Base-by-base conservation (phyloP, 345 rosid species). In the Aquilaria sinensis region DNA sequence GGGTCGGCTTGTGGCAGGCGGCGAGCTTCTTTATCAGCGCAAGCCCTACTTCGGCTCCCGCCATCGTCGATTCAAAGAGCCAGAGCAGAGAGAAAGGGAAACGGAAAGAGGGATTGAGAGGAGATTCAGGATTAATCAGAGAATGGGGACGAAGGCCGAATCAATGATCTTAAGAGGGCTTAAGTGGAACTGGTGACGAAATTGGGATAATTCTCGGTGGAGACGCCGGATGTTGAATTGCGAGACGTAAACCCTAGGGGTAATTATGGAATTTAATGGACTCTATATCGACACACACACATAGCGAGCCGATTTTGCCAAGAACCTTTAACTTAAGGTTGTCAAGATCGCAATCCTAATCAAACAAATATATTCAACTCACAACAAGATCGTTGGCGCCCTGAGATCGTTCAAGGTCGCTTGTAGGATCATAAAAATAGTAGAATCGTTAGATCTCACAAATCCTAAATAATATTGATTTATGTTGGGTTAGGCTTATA, bases 21-120 rank as follows among this genome's bases (percentile, higher is more conserved):
- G 90, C 98, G 8, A 93, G 80, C 73, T 78, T 80, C 80, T 82
- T 88, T 64, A 90, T 80, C 74, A 94, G 82, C 1, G 80, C 74
- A 54, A 73, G 73, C 12, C 85, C 91, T 3, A 57, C 67, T 70
- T 66, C 70, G 46, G 74, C 70, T 48, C 16, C 67, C 54, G 52
- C 58, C 58, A 33, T 63, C 47, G 68, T 5, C 61, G 50, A 56
- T 5, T 53, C 45, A 29, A 53, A 41, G 32, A 4, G 56, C 11
- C 10, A 5, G 6, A n/a, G 16, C n/a, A 13, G 43, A 10, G 32
- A 4, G 0, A 12, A 13, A 46, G 53, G 4, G 62, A 60, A 37
- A 16, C 12, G n/a, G 16, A 33, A 2, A 2, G 6, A 14, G 1
- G 33, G 34, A 50, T 14, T 12, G 7, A 5, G n/a, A 33, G 33